Evolutionary conservation across 176 grass and related monocot species (phyloP).

Genomic region (Panicum miliaceum): DNA sequence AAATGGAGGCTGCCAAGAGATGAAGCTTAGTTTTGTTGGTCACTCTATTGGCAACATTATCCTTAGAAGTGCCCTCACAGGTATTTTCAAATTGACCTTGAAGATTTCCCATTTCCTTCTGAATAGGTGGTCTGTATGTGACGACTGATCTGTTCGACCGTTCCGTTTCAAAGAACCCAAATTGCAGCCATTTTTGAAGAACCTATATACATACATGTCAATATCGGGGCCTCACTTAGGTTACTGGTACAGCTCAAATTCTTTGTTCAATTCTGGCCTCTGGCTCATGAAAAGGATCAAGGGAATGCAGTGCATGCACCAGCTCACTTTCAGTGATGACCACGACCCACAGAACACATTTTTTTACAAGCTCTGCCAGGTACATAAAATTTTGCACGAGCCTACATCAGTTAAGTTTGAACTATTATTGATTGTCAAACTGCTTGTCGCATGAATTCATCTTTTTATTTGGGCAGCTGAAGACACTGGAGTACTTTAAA

Average conservation of each 20-base stretch:
- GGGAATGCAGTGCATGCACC: slow-evolving; percentile 83
- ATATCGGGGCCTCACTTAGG: slow-evolving; percentile 94
- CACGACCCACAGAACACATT: slow-evolving; percentile 78
- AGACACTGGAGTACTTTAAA: slow-evolving; percentile 87
- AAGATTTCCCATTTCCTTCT: neutral
- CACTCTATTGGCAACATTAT: slow-evolving; percentile 97
- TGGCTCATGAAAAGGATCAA: slow-evolving; percentile 92
- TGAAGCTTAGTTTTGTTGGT: slow-evolving; percentile 89
- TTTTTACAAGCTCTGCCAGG: slow-evolving; percentile 87
- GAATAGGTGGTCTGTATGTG: neutral
- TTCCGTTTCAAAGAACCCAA: slow-evolving; percentile 57
- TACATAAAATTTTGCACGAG: slow-evolving; percentile 27
- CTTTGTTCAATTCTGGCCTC: slow-evolving; percentile 91
- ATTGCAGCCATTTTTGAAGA: slow-evolving; percentile 72
- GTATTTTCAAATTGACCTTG: slow-evolving; percentile 41
- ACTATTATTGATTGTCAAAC: slow-evolving; percentile 2
- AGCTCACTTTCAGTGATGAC: slow-evolving; percentile 92
- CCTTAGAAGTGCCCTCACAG: slow-evolving; percentile 80
- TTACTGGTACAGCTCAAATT: slow-evolving; percentile 92
- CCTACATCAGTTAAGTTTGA: neutral
- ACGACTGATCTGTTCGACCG: slow-evolving; percentile 4
- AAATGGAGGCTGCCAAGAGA: slow-evolving; percentile 72
- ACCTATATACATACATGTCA: slow-evolving; percentile 88
- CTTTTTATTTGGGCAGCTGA: slow-evolving; percentile 65
- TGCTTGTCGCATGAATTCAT: neutral